Evolutionary conservation across 768 basidiomycete genomes (phyloP), one percentile per base, ranked within the genome.

Genomic region (Phanerodontia chrysosporium): DNA sequence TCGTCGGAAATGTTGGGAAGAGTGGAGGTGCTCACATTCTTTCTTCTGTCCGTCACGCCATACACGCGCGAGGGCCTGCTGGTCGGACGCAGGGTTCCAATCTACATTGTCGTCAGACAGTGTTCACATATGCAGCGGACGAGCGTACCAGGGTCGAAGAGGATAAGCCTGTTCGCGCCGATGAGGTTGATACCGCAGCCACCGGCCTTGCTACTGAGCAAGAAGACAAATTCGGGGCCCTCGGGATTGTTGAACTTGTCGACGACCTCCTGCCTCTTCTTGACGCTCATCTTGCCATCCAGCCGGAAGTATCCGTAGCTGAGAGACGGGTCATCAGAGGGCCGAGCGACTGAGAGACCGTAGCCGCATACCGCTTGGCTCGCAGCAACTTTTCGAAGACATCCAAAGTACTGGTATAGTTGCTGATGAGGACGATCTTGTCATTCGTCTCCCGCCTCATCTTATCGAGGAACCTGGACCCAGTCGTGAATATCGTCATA

Each of bases 31-130:
- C 90, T 55, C 68, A 95, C 96, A 99, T 75, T 97, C 95, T 83
- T 98, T 98, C 84, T 97, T 99, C 73, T 98, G 96, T 0, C 96
- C 96, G 68, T 99, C 96, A 75, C 96, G 90, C 96, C 96, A 99
- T 9, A 99, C 96, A 70, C 96, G 93, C 45, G 96, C 96, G 5
- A 99, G 80, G 8, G 96, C 96, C 71, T 99, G 96, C 70, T 98
- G 97, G 73, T 99, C 96, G 27, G 95, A 93, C 10, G 96, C 96
- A 25, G 95, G 95, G 67, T 98, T 98, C 95, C 95, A 98, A 69
- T 98, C 95, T 95, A 59, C n/a, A 7, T 21, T 27, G 35, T 29
- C 36, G 24, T 59, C 22, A 32, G 9, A 45, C 44, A 24, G 30
- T 36, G 16, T 35, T 6, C 32, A 35, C 7, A 35, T 13, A 35